Evolutionary conservation across 208 protist genomes (phyloP).

Genomic region (Wallacemonas sp.): DNA sequence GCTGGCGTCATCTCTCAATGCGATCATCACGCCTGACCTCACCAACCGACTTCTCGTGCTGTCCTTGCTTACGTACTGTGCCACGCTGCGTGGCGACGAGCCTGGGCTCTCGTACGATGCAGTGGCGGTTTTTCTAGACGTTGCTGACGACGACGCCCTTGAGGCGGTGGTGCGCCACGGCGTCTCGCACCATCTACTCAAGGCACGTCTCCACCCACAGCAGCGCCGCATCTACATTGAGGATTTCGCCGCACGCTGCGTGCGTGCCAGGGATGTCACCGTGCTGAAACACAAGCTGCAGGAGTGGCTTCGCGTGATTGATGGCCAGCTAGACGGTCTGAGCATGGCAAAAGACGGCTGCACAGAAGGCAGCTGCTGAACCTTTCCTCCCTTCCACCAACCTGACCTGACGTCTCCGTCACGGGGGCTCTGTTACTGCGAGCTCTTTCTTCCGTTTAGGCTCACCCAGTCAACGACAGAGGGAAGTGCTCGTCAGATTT

Average conservation of each 20-base stretch:
- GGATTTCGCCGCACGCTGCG: conserved; percentile 40
- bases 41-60: conserved; percentile 34
- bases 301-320: conserved; percentile 25
- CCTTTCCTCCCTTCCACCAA: background rate
- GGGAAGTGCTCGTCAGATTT: too few relatives aligned
- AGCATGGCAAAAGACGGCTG: conserved; percentile 7
- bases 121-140: conserved; percentile 17
- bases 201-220: conserved; percentile 45
- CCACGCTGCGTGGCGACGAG: background rate
- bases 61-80: conserved; percentile 35
- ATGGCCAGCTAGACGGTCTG: conserved; percentile 35
- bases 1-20: background rate
- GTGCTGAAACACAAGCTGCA: conserved; percentile 29
- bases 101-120: conserved; percentile 25
- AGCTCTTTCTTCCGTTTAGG: too few relatives aligned
- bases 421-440: background rate
- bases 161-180: conserved; percentile 47
- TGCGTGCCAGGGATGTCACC: conserved; percentile 20
- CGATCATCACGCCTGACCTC: conserved; percentile 10
- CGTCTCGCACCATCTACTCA: conserved; percentile 37
- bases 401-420: too few relatives aligned
- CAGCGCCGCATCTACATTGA: conserved; percentile 29
- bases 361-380: background rate
- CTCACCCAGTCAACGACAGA: too few relatives aligned
- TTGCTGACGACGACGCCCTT: conserved; percentile 14